Base-by-base conservation (phyloP, 78 protist species). In the Dictyostelium brefeldianum region DNA sequence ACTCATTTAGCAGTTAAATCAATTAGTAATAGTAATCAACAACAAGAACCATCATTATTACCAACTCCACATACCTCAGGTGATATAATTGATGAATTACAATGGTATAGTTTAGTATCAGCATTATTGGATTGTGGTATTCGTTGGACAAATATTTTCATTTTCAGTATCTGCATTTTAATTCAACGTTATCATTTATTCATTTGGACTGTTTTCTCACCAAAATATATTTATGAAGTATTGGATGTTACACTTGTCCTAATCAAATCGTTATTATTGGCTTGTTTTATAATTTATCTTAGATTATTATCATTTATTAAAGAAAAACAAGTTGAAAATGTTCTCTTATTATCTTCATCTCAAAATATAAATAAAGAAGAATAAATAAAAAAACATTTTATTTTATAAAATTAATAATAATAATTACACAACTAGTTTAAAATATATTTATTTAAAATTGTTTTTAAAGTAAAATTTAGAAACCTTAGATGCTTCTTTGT, bases 151-250 rank as follows among this genome's bases (percentile, higher is more conserved):
- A 83, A 80, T 73, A 83, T 93, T 11, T 93, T 83, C 50, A 36
- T 74, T 10, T 87, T 93, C 46, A 93, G 96, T 81, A 70, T 78
- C 25, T 65, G 78, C 46, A 65, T 93, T 9, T 7, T 81, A n/a
- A 80, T 83, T 41, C 87, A 85, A 80, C 43, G 92, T 41, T 81
- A 81, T 36, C 96, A 93, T 57, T 69, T 93, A 18, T 93, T 93
- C 56, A 81, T 94, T 18, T 94, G 96, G 96, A 79, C 92, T 12
- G 96, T 94, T 20, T 94, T 81, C 64, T 85, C 96, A n/a, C 96
- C 96, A 41, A 94, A 94, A 70, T 79, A 41, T 43, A 79, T 94
- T n/a, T 94, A 94, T 27, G 96, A 93, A 73, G 96, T 93, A 6
- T 41, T 77, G 15, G 89, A 82, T 71, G 83, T 89, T 18, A 41